Percentiles rank a stretch among this genome's conserved stretches.
These are phyloP conservation scores for Fusarium sacchari DNA, from an alignment of 2,329 filamentous ascomycete species.

Conservation along the genomic window DNA sequence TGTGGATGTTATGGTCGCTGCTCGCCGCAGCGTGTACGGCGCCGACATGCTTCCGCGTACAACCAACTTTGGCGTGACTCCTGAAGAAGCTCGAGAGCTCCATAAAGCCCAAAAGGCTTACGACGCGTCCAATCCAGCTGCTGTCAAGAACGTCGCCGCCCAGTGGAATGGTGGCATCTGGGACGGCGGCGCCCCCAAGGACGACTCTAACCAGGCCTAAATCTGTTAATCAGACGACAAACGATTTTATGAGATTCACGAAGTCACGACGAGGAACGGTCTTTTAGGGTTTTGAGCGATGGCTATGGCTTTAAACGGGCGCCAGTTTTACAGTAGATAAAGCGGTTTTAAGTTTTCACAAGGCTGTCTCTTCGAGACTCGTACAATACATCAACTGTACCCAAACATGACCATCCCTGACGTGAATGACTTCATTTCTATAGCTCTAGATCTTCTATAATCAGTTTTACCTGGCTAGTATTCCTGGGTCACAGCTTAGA, in stretches of 20 bases:
- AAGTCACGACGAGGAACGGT: background rate
- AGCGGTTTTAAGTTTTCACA: background rate
- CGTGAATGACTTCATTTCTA: background rate
- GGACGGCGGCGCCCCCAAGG: background rate
- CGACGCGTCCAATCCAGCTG: fast-evolving
- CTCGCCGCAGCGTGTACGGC: fast-evolving
- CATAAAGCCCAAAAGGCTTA: fast-evolving
- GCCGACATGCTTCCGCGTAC: fast-evolving
- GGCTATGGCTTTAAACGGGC: background rate
- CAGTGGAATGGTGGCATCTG: background rate
- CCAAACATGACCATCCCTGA: slow-evolving; percentile 1
- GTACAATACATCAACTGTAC: slow-evolving; percentile 2
- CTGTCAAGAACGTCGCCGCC: background rate
- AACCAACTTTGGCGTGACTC: fast-evolving
- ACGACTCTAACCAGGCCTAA: no score
- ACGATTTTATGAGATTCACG: background rate
- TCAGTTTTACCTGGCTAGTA: fast-evolving
- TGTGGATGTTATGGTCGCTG: fast-evolving
- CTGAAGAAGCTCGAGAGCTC: fast-evolving
- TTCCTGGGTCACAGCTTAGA: background rate
- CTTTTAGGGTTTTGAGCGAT: background rate
- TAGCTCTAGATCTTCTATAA: background rate
- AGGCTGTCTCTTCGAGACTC: background rate
- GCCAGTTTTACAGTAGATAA: background rate
- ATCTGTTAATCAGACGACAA: no score